A percentile compares a stretch with the other conserved stretches of the same genome.
These are phyloP conservation scores for Angophora floribunda DNA, from an alignment of 345 rosid species.

Conservation along the genomic window DNA sequence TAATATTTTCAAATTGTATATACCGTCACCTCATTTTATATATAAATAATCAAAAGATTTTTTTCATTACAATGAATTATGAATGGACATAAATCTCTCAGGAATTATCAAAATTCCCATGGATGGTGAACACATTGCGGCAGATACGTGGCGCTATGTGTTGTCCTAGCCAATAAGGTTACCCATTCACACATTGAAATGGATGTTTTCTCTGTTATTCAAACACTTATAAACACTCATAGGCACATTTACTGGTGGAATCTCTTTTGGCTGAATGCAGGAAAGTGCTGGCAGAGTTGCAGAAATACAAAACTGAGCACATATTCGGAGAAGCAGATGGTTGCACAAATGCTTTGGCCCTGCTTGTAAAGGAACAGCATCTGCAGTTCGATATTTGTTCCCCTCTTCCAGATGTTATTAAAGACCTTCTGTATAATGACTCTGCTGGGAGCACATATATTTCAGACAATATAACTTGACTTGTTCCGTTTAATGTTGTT, in stretches of 20 bases:
- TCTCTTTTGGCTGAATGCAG: no score
- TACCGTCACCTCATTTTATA: background rate
- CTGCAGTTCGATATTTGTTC: no score
- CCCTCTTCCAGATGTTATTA: background rate
- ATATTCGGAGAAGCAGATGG: background rate
- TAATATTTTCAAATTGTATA: no score
- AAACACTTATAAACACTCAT: background rate
- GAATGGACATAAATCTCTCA: background rate
- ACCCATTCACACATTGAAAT: background rate
- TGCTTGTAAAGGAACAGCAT: background rate
- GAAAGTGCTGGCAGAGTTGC: no score
- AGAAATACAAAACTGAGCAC: no score
- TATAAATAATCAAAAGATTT: no score
- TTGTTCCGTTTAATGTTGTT: background rate
- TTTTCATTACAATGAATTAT: no score
- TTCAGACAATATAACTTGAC: background rate
- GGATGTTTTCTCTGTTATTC: background rate
- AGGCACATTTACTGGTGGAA: no score
- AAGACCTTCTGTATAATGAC: fast-evolving
- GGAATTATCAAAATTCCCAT: background rate
- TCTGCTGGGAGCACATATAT: no score
- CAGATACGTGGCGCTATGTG: background rate
- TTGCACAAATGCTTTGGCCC: background rate
- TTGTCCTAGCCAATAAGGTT: background rate
- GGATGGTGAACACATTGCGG: background rate